Percentiles rank a stretch among this genome's conserved stretches.
Evolutionary conservation across 306 rosid species (phyloP).

Genomic region (Acacia confusa): DNA sequence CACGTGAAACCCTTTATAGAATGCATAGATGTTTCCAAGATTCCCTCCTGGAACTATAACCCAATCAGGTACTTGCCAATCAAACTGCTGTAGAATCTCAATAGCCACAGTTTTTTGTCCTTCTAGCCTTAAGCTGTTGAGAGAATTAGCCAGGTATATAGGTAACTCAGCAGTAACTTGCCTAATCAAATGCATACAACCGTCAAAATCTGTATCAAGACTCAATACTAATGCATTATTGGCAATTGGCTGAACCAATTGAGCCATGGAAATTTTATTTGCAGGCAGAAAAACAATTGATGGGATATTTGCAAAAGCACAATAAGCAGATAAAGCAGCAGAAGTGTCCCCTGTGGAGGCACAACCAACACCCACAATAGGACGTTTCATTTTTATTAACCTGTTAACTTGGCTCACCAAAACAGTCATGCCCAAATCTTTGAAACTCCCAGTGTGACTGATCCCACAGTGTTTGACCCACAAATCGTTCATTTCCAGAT

Average conservation of each 20-base stretch:
- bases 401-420: constrained; percentile 62
- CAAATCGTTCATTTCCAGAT: constrained; percentile 54
- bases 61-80: constrained; percentile 66
- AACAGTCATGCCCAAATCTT: constrained; percentile 66
- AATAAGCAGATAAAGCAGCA: constrained; percentile 55
- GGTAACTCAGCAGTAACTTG: constrained; percentile 56
- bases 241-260: constrained; percentile 61
- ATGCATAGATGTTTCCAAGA: constrained; percentile 61
- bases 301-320: constrained; percentile 54
- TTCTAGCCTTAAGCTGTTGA: constrained; percentile 54
- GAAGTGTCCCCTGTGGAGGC: constrained; percentile 66
- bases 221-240: constrained; percentile 60
- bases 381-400: constrained; percentile 50
- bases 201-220: constrained; percentile 62
- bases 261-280: constrained; percentile 50
- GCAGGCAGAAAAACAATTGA: constrained; percentile 53
- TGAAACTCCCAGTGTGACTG: constrained; percentile 64
- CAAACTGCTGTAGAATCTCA: constrained; percentile 61
- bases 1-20: constrained; percentile 60
- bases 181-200: constrained; percentile 56
- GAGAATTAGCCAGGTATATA: constrained; percentile 51
- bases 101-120: constrained; percentile 64
- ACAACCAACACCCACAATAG: constrained; percentile 56
- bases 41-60: constrained; percentile 62
- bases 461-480: constrained; percentile 69